Conservation (phyloP, 176 grass and related monocot genomes). For the Phyllostachys edulis region DNA sequence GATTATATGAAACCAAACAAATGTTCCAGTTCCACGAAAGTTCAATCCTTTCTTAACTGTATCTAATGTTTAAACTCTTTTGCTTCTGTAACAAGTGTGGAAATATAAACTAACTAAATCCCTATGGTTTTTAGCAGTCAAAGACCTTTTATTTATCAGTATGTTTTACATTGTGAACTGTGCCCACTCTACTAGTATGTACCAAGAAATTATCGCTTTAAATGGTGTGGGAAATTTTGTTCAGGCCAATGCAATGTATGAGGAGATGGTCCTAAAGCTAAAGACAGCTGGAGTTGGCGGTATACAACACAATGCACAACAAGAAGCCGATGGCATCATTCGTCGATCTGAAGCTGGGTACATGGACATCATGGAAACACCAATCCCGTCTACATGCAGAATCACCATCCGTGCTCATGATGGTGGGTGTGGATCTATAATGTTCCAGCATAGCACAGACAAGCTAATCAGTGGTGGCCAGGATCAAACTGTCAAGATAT, state of each 20-base stretch:
- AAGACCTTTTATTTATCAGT: neutral
- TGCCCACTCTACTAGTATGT: neutral
- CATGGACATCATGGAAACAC: slow-evolving; percentile 49
- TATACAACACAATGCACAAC: slow-evolving; percentile 79
- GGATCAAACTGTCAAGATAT: slow-evolving; percentile 92
- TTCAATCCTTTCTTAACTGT: neutral
- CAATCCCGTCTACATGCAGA: slow-evolving; percentile 71
- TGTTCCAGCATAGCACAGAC: slow-evolving; percentile 83
- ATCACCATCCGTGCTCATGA: slow-evolving; percentile 83
- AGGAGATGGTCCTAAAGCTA: slow-evolving; percentile 82
- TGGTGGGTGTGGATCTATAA: slow-evolving; percentile 77
- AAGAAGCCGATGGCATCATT: slow-evolving; percentile 89
- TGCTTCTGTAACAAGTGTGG: neutral
- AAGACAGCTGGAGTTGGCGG: slow-evolving; percentile 66
- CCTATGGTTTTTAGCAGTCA: neutral
- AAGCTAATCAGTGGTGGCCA: slow-evolving; percentile 88
- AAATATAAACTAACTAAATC: slow-evolving; percentile 10
- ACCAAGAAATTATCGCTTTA: slow-evolving; percentile 22
- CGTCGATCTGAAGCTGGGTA: slow-evolving; percentile 79
- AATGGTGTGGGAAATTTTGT: slow-evolving; percentile 19
- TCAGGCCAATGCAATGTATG: slow-evolving; percentile 97
- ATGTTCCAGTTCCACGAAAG: neutral
- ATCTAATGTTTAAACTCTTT: slow-evolving; percentile 12
- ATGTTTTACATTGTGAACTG: slow-evolving; percentile 16
- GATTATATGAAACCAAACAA: neutral